Conservation (phyloP, 2,329 filamentous ascomycete genomes). For the Penicillium sp. region DNA sequence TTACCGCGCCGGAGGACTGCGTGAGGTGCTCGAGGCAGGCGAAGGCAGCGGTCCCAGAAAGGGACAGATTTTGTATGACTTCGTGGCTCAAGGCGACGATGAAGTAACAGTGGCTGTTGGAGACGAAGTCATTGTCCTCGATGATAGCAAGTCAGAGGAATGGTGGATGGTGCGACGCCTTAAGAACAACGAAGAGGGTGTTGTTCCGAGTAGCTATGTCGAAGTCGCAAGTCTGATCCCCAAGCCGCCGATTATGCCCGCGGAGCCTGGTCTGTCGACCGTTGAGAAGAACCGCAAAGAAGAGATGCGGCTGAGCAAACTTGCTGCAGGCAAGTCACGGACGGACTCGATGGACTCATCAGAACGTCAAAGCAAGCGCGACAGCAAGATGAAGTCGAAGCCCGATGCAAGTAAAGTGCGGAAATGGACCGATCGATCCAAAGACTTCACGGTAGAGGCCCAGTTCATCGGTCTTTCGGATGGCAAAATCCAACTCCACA, state of each 20-base stretch:
- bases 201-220: conserved; percentile 95
- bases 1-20: conserved; percentile 74
- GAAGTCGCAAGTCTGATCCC: conserved; percentile 74
- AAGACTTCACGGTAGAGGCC: conserved; percentile 95
- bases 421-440: conserved; percentile 92
- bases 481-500: conserved; percentile 96
- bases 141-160: conserved; percentile 90
- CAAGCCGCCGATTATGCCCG: conserved; percentile 53
- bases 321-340: conserved; percentile 68
- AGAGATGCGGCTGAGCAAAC: conserved; percentile 80
- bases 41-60: conserved; percentile 73
- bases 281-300: conserved; percentile 78
- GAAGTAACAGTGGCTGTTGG: conserved; percentile 89
- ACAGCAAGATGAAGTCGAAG: conserved; percentile 75
- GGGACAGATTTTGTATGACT: conserved; percentile 88
- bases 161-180: conserved; percentile 96
- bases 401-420: conserved; percentile 81
- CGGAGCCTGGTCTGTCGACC: conserved; percentile 64
- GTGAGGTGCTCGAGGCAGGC: conserved; percentile 82
- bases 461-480: conserved; percentile 94
- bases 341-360: conserved; percentile 57
- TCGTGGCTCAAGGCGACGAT: conserved; percentile 93
- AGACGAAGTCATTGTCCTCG: conserved; percentile 87
- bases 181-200: conserved; percentile 91
- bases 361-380: conserved; percentile 70